Evolutionary conservation across 2,329 filamentous ascomycete species (phyloP).

Genomic region (Acephala macrosclerotiorum): DNA sequence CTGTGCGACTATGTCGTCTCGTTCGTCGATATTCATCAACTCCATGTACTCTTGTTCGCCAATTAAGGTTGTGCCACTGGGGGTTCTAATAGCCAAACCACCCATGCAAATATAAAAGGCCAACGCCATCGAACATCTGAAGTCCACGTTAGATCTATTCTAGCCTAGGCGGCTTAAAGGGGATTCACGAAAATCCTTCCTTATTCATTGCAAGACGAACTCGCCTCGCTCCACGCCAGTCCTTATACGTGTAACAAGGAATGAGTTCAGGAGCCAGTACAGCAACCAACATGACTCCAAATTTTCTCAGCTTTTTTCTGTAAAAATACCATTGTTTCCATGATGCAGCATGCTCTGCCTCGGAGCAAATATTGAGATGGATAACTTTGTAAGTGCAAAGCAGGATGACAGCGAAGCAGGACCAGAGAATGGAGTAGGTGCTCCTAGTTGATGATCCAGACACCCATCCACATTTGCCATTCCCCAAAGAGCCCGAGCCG

Average conservation of each 20-base stretch:
- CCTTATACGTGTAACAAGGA: neutral
- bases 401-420: slow-evolving; percentile 14
- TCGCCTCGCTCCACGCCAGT: neutral
- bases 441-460: slow-evolving; percentile 7
- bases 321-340: slow-evolving; percentile 6
- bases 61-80: neutral
- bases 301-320: neutral
- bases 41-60: neutral
- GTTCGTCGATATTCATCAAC: neutral
- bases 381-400: slow-evolving; percentile 16
- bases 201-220: neutral
- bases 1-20: neutral
- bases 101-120: slow-evolving; percentile 6
- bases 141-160: neutral
- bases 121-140: slow-evolving; percentile 5
- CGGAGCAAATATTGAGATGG: slow-evolving; percentile 7
- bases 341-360: slow-evolving; percentile 1
- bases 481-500: slow-evolving; percentile 5
- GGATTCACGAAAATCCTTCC: neutral
- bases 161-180: neutral
- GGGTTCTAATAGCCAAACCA: neutral
- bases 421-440: slow-evolving; percentile 16
- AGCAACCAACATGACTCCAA: neutral
- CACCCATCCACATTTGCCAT: slow-evolving; percentile 13
- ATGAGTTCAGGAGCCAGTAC: neutral